These are phyloP conservation scores for Fusarium sp. DNA, from an alignment of 2,329 filamentous ascomycete species.

Conservation along the genomic window DNA sequence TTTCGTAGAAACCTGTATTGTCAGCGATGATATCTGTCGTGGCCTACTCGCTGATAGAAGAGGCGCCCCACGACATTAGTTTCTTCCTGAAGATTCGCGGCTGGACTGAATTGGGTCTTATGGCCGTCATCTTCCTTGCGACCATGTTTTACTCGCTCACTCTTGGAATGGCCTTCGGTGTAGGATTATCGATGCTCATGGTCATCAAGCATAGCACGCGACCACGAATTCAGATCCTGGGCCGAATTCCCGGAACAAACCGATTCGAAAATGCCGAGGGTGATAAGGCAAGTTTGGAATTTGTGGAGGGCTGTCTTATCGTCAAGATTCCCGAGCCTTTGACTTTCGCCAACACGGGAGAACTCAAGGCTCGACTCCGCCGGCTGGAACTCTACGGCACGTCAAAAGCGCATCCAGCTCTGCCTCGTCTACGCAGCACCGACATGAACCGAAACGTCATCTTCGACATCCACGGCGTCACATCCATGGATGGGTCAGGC, in stretches of 20 bases:
- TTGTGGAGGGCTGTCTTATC: conserved; percentile 91
- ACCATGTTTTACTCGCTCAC: conserved; percentile 97
- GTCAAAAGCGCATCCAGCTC: conserved; percentile 83
- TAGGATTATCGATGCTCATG: conserved; percentile 88
- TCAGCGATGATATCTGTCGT: conserved; percentile 96
- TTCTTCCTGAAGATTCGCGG: conserved; percentile 91
- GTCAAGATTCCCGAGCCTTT: conserved; percentile 98
- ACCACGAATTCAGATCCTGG: conserved; percentile 95
- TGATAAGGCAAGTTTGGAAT: conserved; percentile 80
- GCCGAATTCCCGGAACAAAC: conserved; percentile 85
- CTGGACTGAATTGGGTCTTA: conserved; percentile 87
- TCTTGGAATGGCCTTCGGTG: conserved; percentile 92
- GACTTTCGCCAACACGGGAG: conserved; percentile 96
- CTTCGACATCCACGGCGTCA: conserved; percentile 98
- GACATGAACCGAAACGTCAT: conserved; percentile 92
- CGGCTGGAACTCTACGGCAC: conserved; percentile 94
- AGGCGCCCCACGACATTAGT: conserved; percentile 89
- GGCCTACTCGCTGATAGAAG: conserved; percentile 93
- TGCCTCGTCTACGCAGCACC: conserved; percentile 81
- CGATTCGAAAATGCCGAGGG: conserved; percentile 88
- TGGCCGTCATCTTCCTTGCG: conserved; percentile 89
- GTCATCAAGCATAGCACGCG: conserved; percentile 92
- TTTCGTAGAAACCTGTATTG: conserved; percentile 84
- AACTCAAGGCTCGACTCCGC: conserved; percentile 85
- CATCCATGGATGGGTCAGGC: conserved; percentile 91